These are phyloP conservation scores for Solanum sparsipilum DNA, from an alignment of 257 asterid genomes.

Conservation along the genomic window DNA sequence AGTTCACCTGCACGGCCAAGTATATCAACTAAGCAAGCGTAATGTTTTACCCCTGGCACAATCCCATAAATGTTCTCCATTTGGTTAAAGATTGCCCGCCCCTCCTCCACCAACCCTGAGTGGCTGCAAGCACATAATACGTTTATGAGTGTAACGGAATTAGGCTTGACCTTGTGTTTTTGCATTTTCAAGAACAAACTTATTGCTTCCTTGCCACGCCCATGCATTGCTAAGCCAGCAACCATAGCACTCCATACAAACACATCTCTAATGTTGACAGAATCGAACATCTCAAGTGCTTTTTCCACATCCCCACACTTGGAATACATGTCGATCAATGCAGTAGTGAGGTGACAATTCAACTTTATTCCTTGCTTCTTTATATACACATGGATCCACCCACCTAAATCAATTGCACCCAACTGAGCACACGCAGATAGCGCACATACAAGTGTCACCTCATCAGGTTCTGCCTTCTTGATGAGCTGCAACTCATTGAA, in stretches of 20 bases:
- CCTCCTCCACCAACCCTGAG: conserved; percentile 67
- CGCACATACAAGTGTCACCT: conserved; percentile 58
- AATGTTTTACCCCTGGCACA: conserved; percentile 48
- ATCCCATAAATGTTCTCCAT: conserved; percentile 43
- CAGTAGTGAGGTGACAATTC: conserved; percentile 52
- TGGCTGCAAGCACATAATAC: conserved; percentile 74
- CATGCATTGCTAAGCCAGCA: conserved; percentile 75
- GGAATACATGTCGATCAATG: conserved; percentile 68
- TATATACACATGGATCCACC: conserved; percentile 68
- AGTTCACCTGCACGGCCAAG: conserved; percentile 72
- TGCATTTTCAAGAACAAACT: conserved; percentile 52
- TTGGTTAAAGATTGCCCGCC: conserved; percentile 30
- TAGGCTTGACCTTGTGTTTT: conserved; percentile 51
- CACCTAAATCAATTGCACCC: conserved; percentile 61
- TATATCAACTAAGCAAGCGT: conserved; percentile 72
- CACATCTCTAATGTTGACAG: conserved; percentile 41
- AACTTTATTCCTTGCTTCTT: conserved; percentile 41
- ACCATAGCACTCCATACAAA: conserved; percentile 84
- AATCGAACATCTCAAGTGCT: conserved; percentile 60
- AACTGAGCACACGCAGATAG: conserved; percentile 75
- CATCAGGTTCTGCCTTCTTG: conserved; percentile 52
- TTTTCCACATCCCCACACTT: conserved; percentile 69
- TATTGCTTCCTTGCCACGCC: conserved; percentile 53
- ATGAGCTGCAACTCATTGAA: conserved; percentile 55
- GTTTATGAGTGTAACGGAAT: conserved; percentile 52